A percentile compares a stretch with the other conserved stretches of the same genome.
These are phyloP conservation scores for Antrodiella citrinella DNA, from an alignment of 768 basidiomycete species.

Conservation along the genomic window DNA sequence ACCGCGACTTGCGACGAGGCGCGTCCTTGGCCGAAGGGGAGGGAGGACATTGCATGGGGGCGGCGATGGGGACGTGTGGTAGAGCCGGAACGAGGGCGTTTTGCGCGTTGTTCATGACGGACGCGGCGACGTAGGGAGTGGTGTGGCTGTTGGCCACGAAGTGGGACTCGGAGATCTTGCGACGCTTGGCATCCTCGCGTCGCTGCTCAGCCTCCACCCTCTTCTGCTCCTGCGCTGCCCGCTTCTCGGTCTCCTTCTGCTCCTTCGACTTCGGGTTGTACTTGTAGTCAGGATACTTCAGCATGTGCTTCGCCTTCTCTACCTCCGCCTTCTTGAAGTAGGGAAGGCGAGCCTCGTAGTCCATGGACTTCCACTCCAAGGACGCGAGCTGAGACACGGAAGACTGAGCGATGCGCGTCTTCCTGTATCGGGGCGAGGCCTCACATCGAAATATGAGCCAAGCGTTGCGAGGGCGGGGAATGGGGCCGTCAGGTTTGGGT, in stretches of 20 bases:
- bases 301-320: slow-evolving; percentile 17
- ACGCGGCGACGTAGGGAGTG: not conserved
- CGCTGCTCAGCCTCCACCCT: not conserved
- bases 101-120: no score
- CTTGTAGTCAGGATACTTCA: slow-evolving; percentile 19
- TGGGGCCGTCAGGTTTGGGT: not conserved
- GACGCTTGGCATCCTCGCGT: not conserved
- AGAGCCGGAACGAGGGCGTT: no score
- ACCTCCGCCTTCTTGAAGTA: not conserved
- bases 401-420: no score
- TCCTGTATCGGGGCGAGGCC: not conserved
- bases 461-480: not conserved
- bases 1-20: no score
- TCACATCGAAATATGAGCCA: not conserved
- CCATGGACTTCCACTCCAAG: not conserved
- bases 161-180: not conserved
- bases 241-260: slow-evolving; percentile 8
- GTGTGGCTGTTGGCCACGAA: not conserved
- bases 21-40: not conserved
- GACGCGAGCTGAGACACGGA: not conserved
- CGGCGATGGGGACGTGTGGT: not conserved
- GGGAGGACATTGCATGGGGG: not conserved
- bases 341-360: not conserved
- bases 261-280: slow-evolving; percentile 19
- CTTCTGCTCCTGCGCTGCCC: not conserved